phyloP scores from a whole-genome alignment of 1,139 yeast genomes.

The Suhomyces maxii region DNA sequence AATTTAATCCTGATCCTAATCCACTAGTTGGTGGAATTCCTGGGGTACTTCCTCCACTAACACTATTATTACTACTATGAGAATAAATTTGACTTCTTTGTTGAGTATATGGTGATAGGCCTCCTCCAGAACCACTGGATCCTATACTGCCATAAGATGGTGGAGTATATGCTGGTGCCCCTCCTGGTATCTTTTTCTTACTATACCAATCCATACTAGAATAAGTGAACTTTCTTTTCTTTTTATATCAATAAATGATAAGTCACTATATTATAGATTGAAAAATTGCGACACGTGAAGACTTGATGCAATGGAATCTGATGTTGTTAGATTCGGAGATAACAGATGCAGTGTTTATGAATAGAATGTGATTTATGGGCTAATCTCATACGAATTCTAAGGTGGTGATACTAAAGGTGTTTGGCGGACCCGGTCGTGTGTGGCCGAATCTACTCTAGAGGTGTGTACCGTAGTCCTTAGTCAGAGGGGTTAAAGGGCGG shows the following conservation, averaged over 20 bases:
- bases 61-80: constrained; percentile 3
- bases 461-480: no score
- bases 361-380: background rate
- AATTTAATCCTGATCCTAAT: background rate
- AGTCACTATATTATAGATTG: no score
- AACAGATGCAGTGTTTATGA: background rate
- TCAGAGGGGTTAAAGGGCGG: no score
- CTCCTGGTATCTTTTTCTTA: constrained; percentile 8
- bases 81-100: constrained; percentile 10
- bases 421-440: background rate
- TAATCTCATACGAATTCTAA: background rate
- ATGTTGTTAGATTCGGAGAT: background rate
- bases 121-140: constrained; percentile 5
- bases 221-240: no score
- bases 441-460: background rate
- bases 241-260: no score
- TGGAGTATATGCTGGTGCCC: constrained; percentile 10
- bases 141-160: constrained; percentile 6
- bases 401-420: background rate
- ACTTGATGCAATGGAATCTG: background rate
- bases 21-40: constrained; percentile 3
- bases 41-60: constrained; percentile 1
- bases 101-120: constrained; percentile 10
- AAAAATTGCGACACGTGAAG: background rate
- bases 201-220: constrained; percentile 14